Evolutionary conservation across 1,284 basidiomycete species (phyloP), one percentile per base, ranked within the genome.

Genomic region (Heterobasidion annosum): DNA sequence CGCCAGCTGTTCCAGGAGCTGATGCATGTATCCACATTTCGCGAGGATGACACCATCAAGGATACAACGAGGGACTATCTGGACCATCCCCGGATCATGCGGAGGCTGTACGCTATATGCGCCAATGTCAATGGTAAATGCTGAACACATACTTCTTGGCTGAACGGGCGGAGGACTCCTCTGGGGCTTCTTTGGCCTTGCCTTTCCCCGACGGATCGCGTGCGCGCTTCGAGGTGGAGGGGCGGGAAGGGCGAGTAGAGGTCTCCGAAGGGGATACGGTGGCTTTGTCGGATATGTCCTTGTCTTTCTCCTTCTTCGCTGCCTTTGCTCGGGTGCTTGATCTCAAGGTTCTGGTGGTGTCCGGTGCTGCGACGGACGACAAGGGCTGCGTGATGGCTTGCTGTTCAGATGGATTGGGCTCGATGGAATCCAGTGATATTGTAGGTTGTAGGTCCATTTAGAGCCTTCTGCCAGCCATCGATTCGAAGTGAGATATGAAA

Each of bases 361-460:
- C 62, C 58, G 68, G 65, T 66, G 65, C 64, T 61, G 70, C 57
- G 16, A 62, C 59, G 48, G 66, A 63, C 63, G 64, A 50, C 59
- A 56, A 61, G 70, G 74, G 68, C 71, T 75, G 82, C 70, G 79
- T 76, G 76, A 78, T 80, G 78, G 79, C 81, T 79, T 82, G 80
- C 77, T 49, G 48, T 33, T 34, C 25, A 12, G 34, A 32, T 32
- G 48, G 34, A 25, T 34, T 12, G 18, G 34, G 19, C 34, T 49
- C 15, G 48, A 15, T 49, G 48, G 48, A 25, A 35, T 49, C 34
- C 34, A 25, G 75, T 76, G 67, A 76, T 73, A 75, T 85, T 68
- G 72, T 74, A 74, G 76, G 75, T 83, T 75, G 73, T 81, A 85
- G 80, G 83, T 88, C 85, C 85, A 88, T 88, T 87, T 88, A 88